Percentiles rank a stretch among this genome's conserved stretches.
phyloP scores from a whole-genome alignment of 768 basidiomycete species.

The Lactarius psammicola region DNA sequence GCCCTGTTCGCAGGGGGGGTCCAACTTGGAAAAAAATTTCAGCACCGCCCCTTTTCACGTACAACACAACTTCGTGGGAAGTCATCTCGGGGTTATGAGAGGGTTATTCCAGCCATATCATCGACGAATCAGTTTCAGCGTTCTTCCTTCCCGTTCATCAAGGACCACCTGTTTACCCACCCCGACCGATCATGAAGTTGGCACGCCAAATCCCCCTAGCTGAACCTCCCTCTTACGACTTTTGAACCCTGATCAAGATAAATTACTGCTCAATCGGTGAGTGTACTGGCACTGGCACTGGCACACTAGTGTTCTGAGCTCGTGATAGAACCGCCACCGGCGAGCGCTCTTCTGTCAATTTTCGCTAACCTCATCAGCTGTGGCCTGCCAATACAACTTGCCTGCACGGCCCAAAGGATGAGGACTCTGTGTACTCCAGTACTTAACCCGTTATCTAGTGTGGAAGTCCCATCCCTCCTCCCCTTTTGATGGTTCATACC shows the following conservation, averaged over 20 bases:
- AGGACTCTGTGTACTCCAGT: not conserved
- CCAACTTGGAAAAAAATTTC: too few species aligned
- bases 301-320: not conserved
- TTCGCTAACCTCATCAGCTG: not conserved
- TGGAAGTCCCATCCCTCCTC: not conserved
- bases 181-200: not conserved
- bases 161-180: not conserved
- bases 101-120: not conserved
- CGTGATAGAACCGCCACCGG: not conserved
- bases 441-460: not conserved
- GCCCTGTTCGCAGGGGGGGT: not conserved
- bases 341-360: not conserved
- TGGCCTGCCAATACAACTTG: not conserved
- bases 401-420: not conserved
- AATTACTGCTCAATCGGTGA: not conserved
- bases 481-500: not conserved
- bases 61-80: not conserved
- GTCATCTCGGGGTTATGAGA: not conserved
- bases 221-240: not conserved
- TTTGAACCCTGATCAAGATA: not conserved
- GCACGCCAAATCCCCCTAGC: not conserved
- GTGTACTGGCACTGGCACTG: not conserved
- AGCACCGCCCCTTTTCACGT: not conserved
- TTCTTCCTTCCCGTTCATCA: not conserved
- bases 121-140: not conserved